A percentile compares a stretch with the other conserved stretches of the same genome.
Evolutionary conservation across 1,284 basidiomycete genomes (phyloP).

Genomic region (Rhodotorula sp.): DNA sequence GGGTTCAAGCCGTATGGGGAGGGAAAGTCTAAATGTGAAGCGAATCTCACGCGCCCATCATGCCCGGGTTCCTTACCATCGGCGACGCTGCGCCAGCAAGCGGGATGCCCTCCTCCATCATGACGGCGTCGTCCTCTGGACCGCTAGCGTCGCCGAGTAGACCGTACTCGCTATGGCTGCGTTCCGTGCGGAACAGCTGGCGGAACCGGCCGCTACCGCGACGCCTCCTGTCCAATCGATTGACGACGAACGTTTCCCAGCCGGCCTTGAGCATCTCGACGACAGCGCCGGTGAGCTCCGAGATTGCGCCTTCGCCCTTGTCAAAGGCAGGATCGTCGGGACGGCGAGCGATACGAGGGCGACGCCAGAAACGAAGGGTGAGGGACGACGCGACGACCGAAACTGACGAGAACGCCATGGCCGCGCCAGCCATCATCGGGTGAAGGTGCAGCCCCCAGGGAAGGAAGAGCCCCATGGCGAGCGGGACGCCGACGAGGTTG

Average conservation of each 20-base stretch:
- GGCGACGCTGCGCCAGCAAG: conserved; percentile 10
- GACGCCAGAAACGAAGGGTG: conserved; percentile 62
- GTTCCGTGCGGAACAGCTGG: neutral
- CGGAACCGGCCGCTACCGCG: neutral
- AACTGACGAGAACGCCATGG: conserved; percentile 97
- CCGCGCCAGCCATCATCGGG: conserved; percentile 95
- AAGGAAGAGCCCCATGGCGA: conserved; percentile 95
- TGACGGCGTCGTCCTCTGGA: conserved; percentile 8
- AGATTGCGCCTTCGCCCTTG: conserved; percentile 24
- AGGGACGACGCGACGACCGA: conserved; percentile 90
- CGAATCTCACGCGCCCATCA: neutral
- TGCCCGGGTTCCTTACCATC: conserved; percentile 12
- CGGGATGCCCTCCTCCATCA: conserved; percentile 21
- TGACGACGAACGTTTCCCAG: conserved; percentile 3
- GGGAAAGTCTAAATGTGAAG: neutral
- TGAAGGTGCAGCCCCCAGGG: conserved; percentile 90
- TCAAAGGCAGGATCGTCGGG: conserved; percentile 34
- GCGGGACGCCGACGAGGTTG: conserved; percentile 66
- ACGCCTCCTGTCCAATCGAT: neutral
- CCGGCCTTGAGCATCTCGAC: conserved; percentile 9
- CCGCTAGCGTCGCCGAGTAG: conserved; percentile 6
- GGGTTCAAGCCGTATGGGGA: neutral
- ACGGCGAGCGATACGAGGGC: conserved; percentile 35
- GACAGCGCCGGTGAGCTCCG: conserved; percentile 29
- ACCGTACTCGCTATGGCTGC: conserved; percentile 35